Percentiles rank a stretch among this genome's conserved stretches.
Evolutionary conservation across 1,284 basidiomycete genomes (phyloP).

Genomic region (Phylloporus sp.): DNA sequence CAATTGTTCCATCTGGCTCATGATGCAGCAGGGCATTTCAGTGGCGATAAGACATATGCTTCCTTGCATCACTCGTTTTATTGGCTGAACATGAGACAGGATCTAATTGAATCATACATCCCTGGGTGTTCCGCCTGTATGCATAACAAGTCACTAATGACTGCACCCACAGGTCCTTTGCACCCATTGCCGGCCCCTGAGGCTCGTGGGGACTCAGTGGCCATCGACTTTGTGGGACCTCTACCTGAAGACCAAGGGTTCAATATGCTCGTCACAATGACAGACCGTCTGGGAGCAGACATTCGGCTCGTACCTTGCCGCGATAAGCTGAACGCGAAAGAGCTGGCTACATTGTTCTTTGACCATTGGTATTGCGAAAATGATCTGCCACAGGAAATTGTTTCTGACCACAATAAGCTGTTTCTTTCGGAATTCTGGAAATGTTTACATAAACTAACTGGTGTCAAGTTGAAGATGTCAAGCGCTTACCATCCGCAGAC

Average conservation of each 20-base stretch:
- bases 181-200: background rate
- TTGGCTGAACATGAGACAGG: background rate
- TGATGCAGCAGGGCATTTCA: background rate
- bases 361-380: background rate
- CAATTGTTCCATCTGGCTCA: background rate
- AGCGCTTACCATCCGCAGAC: no score
- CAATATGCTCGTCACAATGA: background rate
- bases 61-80: background rate
- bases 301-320: background rate
- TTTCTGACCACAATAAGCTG: no score
- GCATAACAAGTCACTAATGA: background rate
- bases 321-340: background rate
- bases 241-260: background rate
- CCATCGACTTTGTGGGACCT: background rate
- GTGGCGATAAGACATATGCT: background rate
- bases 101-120: background rate
- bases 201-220: background rate
- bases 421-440: no score
- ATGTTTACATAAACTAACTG: no score
- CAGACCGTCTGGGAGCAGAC: background rate
- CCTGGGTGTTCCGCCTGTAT: background rate
- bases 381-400: no score
- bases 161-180: background rate
- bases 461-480: no score
- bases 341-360: background rate